These are phyloP conservation scores for Claviceps paspali DNA, from an alignment of 2,329 filamentous ascomycete genomes.

Conservation along the genomic window DNA sequence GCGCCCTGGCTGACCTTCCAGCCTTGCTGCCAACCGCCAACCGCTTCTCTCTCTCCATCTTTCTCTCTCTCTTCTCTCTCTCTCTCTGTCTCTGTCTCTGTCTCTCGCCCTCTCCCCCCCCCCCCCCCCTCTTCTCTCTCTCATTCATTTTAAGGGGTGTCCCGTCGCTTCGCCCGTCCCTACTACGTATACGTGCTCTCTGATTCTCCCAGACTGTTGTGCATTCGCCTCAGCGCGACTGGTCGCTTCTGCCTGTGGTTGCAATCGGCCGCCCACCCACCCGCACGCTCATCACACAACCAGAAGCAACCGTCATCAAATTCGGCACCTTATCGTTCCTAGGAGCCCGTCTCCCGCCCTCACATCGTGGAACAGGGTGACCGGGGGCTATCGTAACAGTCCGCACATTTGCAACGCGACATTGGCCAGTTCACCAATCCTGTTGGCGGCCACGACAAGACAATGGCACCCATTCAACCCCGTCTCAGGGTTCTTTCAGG, in stretches of 20 bases:
- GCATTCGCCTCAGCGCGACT: constrained; percentile 3
- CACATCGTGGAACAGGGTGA: constrained; percentile 15
- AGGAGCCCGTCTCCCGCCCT: constrained; percentile 7
- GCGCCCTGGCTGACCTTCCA: constrained; percentile 8
- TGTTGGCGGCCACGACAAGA: constrained; percentile 20
- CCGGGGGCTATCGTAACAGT: constrained; percentile 19
- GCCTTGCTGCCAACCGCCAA: constrained; percentile 5
- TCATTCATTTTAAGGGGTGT: no score
- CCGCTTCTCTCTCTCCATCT: background rate
- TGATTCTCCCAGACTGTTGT: background rate
- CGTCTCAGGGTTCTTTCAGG: constrained; percentile 46
- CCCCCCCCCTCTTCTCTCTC: background rate
- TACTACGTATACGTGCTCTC: no score
- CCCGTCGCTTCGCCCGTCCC: no score
- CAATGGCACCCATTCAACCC: constrained; percentile 44
- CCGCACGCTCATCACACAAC: background rate
- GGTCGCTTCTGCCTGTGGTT: background rate
- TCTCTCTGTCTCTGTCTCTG: no score
- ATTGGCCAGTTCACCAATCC: constrained; percentile 19
- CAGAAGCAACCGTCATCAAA: constrained; percentile 4
- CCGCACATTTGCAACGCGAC: constrained; percentile 14
- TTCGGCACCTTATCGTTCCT: constrained; percentile 7
- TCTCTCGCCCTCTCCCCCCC: no score
- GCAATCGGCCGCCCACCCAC: constrained; percentile 2
- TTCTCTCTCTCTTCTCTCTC: no score